Evolutionary conservation across 768 basidiomycete species (phyloP).

Genomic region (Lactarius indigo): DNA sequence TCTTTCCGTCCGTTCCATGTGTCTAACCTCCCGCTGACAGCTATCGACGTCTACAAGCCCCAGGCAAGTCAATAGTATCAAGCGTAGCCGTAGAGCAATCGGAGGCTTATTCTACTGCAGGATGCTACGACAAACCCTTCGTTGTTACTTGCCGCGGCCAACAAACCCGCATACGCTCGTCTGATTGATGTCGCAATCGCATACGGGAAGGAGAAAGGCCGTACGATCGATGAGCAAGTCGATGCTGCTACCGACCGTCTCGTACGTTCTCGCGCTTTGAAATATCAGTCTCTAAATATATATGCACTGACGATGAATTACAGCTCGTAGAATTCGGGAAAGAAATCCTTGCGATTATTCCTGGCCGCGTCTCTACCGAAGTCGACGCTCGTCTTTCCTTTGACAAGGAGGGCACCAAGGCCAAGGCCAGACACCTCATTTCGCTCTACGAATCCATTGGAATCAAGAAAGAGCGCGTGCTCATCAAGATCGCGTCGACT

Average conservation of each 20-base stretch:
- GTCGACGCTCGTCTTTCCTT: conserved; percentile 98
- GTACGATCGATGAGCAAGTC: conserved; percentile 68
- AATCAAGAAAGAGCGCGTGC: conserved; percentile 86
- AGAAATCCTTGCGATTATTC: conserved; percentile 92
- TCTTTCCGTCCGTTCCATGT: conserved; percentile 10
- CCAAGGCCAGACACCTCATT: conserved; percentile 88
- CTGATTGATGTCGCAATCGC: conserved; percentile 74
- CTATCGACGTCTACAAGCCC: conserved; percentile 95
- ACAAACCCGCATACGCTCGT: conserved; percentile 80
- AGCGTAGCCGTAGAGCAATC: not conserved
- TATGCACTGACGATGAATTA: conserved; percentile 13
- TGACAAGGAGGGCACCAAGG: conserved; percentile 89
- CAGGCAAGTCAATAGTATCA: conserved; percentile 46
- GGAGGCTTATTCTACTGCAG: conserved; percentile 36
- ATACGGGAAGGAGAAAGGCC: conserved; percentile 78
- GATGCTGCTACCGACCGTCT: conserved; percentile 85
- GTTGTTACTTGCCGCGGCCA: conserved; percentile 87
- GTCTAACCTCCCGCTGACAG: conserved; percentile 37
- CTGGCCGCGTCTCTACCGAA: conserved; percentile 98
- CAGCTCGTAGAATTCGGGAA: conserved; percentile 97
- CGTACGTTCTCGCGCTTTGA: conserved; percentile 44
- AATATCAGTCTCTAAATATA: not conserved
- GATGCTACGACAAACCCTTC: conserved; percentile 99
- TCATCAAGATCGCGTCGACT: conserved; percentile 99
- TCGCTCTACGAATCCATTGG: conserved; percentile 93